phyloP scores from a whole-genome alignment of 345 rosid genomes.

The Clausena lansium region DNA sequence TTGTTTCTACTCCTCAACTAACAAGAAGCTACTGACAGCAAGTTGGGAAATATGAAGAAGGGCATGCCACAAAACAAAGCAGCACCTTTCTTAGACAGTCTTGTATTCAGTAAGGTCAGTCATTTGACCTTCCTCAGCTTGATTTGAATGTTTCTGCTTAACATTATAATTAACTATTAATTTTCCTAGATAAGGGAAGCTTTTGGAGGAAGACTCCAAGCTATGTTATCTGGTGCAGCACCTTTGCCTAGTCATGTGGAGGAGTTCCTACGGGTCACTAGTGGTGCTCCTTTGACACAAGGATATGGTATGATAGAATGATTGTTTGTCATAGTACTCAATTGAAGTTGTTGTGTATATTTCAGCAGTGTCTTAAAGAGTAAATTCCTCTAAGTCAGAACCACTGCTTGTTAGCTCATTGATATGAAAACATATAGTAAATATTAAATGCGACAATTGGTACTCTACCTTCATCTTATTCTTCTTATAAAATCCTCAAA shows the following conservation, averaged over 20 bases:
- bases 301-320: conserved; percentile 69
- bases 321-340: background rate
- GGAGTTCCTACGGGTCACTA: conserved; percentile 79
- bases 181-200: conserved; percentile 63
- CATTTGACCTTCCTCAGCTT: background rate
- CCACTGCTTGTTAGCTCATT: background rate
- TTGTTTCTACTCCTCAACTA: conserved; percentile 4
- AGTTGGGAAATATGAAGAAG: conserved; percentile 61
- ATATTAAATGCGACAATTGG: background rate
- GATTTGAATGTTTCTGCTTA: background rate
- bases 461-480: background rate
- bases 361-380: background rate
- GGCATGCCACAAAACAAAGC: conserved; percentile 86
- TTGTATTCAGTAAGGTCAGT: conserved; percentile 76
- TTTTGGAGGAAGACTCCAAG: conserved; percentile 77
- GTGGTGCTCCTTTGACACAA: conserved; percentile 79
- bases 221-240: conserved; percentile 89
- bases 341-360: background rate
- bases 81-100: conserved; percentile 74
- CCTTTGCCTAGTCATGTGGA: conserved; percentile 90
- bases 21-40: conserved; percentile 48
- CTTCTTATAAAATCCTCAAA: background rate
- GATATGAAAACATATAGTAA: background rate
- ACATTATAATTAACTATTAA: conserved; percentile 8
- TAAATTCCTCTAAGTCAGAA: background rate